A percentile compares a stretch with the other conserved stretches of the same genome.
Conservation (phyloP, 176 grass and related monocot genomes). For the Rhynchospora tenuis region DNA sequence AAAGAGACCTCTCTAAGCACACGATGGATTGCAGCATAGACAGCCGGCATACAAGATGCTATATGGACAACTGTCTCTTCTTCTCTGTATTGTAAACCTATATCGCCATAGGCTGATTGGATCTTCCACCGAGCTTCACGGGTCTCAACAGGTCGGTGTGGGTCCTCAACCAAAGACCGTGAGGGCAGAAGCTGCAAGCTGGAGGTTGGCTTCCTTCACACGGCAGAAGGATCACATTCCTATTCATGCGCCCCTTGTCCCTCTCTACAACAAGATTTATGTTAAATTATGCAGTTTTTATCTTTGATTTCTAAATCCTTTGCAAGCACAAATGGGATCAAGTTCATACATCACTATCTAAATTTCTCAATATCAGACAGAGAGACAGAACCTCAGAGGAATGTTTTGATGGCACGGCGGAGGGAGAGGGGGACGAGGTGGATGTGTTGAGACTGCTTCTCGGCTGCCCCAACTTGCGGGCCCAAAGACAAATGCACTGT, state of each 20-base stretch:
- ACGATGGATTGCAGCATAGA: constrained; percentile 70
- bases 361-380: constrained; percentile 14
- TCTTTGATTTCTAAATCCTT: no score
- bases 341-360: background rate
- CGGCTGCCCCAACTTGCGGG: constrained; percentile 67
- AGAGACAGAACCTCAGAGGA: constrained; percentile 45
- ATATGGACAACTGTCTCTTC: constrained; percentile 80
- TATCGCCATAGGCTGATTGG: constrained; percentile 65
- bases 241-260: constrained; percentile 72
- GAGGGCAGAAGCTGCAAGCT: constrained; percentile 54
- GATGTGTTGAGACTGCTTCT: constrained; percentile 82
- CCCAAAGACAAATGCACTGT: constrained; percentile 84
- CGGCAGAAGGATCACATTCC: constrained; percentile 64
- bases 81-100: constrained; percentile 57
- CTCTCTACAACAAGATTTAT: background rate
- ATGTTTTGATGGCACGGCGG: constrained; percentile 77
- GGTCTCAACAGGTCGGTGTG: constrained; percentile 40
- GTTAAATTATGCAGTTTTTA: background rate
- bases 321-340: background rate
- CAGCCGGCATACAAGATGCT: constrained; percentile 78
- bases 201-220: constrained; percentile 51
- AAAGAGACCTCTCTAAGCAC: constrained; percentile 72
- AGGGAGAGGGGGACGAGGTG: constrained; percentile 66
- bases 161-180: constrained; percentile 53
- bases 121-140: constrained; percentile 65